Evolutionary conservation across 2,329 filamentous ascomycete species (phyloP).

Genomic region (Monascus ruber): DNA sequence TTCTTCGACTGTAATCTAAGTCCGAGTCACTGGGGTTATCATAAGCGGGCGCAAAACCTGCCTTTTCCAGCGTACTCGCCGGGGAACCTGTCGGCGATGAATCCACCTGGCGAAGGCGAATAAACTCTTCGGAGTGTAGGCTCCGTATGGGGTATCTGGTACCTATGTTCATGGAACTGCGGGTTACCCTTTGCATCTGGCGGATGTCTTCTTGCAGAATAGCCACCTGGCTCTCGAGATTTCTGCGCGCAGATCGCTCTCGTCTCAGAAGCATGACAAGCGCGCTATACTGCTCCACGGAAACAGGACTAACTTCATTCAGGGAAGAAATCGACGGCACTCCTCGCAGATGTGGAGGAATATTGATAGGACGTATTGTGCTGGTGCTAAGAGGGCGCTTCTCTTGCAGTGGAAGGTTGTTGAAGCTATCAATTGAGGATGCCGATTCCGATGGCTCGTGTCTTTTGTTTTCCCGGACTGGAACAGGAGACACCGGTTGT

Average conservation of each 20-base stretch:
- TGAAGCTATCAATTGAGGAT: constrained; percentile 1
- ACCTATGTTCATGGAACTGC: constrained; percentile 18
- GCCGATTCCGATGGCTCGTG: constrained; percentile 1
- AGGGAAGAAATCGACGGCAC: constrained; percentile 19
- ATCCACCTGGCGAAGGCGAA: constrained; percentile 16
- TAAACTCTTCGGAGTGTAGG: constrained; percentile 20
- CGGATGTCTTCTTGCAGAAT: constrained; percentile 31
- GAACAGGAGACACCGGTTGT: constrained; percentile 8
- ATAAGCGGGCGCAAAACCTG: constrained; percentile 2
- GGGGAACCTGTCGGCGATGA: constrained; percentile 9
- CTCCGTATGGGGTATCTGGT: constrained; percentile 23
- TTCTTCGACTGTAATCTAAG: neutral
- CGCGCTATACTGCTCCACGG: constrained; percentile 37
- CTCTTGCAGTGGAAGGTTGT: constrained; percentile 4
- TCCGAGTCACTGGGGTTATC: constrained; percentile 10
- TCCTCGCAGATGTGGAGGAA: constrained; percentile 12
- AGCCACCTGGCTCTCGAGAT: constrained; percentile 33
- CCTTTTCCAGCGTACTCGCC: constrained; percentile 7
- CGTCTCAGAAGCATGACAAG: constrained; percentile 35
- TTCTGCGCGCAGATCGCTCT: constrained; percentile 35
- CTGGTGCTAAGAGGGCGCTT: constrained; percentile 18
- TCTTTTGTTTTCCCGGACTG: constrained; percentile 3
- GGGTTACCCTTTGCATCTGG: constrained; percentile 20
- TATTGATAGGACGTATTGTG: constrained; percentile 22
- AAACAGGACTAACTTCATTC: constrained; percentile 24